These are phyloP conservation scores for Fusarium drepaniforme DNA, from an alignment of 2,329 filamentous ascomycete species.

Conservation along the genomic window DNA sequence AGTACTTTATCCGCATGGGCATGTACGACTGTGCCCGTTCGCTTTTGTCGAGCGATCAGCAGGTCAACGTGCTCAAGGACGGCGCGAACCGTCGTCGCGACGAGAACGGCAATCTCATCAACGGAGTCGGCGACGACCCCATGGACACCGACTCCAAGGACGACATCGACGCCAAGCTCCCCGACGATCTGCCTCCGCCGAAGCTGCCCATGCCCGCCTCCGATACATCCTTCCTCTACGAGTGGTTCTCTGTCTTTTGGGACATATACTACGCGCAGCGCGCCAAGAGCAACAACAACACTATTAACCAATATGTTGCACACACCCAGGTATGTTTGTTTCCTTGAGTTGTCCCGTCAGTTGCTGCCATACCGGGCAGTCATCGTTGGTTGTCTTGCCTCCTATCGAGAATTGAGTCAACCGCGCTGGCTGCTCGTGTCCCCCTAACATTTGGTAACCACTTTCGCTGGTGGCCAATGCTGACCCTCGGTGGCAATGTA, in stretches of 20 bases:
- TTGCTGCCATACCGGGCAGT: constrained; percentile 25
- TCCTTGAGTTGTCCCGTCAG: constrained; percentile 27
- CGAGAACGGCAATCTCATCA: constrained; percentile 74
- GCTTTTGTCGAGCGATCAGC: constrained; percentile 75
- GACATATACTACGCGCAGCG: constrained; percentile 92
- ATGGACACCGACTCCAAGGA: constrained; percentile 91
- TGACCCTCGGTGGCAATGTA: constrained; percentile 48
- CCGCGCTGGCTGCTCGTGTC: constrained; percentile 18
- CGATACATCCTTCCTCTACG: constrained; percentile 89
- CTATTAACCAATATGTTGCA: constrained; percentile 80
- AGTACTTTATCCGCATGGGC: constrained; percentile 88
- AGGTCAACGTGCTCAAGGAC: constrained; percentile 75
- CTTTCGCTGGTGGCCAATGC: constrained; percentile 37
- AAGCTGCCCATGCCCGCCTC: constrained; percentile 73
- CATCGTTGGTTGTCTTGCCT: constrained; percentile 7
- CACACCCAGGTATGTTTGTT: constrained; percentile 75
- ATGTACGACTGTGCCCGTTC: constrained; percentile 87
- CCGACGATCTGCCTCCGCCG: constrained; percentile 83
- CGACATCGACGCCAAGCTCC: constrained; percentile 78
- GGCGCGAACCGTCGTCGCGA: constrained; percentile 76
- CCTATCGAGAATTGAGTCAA: not conserved
- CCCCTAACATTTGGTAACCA: constrained; percentile 39
- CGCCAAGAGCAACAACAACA: constrained; percentile 71
- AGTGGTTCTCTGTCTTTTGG: constrained; percentile 99
- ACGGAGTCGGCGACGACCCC: constrained; percentile 78